phyloP scores from a whole-genome alignment of 768 basidiomycete species.

The Trametes punicea region DNA sequence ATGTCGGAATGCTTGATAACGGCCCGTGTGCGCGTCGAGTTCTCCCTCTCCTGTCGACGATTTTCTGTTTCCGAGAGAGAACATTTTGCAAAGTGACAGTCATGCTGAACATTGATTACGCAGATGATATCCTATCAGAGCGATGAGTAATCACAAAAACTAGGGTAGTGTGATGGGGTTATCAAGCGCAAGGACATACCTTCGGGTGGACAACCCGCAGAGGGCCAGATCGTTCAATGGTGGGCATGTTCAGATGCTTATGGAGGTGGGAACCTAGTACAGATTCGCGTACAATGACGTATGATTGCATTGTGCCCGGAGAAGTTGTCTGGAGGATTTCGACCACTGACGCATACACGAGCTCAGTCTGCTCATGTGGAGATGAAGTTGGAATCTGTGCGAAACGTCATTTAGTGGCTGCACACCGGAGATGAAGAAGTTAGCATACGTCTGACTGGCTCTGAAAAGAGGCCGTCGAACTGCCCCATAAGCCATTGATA shows the following conservation, averaged over 20 bases:
- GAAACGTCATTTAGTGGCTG: not conserved
- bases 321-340: not conserved
- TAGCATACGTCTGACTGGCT: not conserved
- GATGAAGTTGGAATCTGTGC: not conserved
- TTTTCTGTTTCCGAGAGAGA: not conserved
- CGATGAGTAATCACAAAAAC: not conserved
- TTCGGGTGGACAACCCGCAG: not conserved
- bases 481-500: not conserved
- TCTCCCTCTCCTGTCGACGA: not conserved
- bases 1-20: not conserved
- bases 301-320: not conserved
- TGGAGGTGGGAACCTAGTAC: not conserved
- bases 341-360: not conserved
- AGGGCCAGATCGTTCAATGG: not conserved
- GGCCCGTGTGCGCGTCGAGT: not conserved
- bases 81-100: not conserved
- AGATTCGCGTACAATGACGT: not conserved
- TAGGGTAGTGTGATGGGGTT: not conserved
- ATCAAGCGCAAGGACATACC: not conserved
- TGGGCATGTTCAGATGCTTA: not conserved
- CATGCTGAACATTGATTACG: constrained; percentile 11
- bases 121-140: not conserved
- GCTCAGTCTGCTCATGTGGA: not conserved
- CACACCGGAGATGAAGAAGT: not conserved
- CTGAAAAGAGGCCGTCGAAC: not conserved